Percentiles rank a stretch among this genome's conserved stretches.
These are phyloP conservation scores for Monosporascus sp. DNA, from an alignment of 2,329 filamentous ascomycete species.

Conservation along the genomic window DNA sequence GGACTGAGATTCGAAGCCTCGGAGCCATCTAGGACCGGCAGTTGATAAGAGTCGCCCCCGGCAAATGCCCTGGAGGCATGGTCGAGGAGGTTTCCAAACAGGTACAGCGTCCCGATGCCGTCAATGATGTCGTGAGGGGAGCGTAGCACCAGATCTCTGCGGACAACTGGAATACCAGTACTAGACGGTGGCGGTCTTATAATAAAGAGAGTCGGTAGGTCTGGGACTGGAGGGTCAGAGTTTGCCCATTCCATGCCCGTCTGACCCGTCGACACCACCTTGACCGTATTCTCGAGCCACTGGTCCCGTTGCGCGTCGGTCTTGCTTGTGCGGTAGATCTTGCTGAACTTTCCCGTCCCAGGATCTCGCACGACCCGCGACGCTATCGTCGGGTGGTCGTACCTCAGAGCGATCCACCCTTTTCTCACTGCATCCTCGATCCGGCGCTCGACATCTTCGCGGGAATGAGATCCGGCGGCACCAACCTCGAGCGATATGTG, in stretches of 20 bases:
- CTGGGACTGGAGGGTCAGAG: slow-evolving; percentile 28
- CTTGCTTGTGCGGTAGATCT: neutral
- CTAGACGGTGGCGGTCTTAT: too few relatives aligned
- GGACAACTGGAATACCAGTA: neutral
- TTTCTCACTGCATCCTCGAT: slow-evolving; percentile 26
- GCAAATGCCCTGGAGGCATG: slow-evolving; percentile 12
- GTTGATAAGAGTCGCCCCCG: neutral
- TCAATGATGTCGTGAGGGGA: slow-evolving; percentile 36
- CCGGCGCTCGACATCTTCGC: slow-evolving; percentile 4
- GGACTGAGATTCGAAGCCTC: neutral
- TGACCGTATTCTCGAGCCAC: slow-evolving; percentile 29
- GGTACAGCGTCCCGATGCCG: slow-evolving; percentile 31
- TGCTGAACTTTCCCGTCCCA: neutral
- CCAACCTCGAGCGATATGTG: neutral
- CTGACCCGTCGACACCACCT: slow-evolving; percentile 15
- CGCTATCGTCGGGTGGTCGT: slow-evolving; percentile 29
- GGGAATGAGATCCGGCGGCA: neutral
- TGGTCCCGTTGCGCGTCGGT: slow-evolving; percentile 3
- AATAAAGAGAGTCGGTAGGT: slow-evolving; percentile 26
- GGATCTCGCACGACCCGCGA: slow-evolving; percentile 18
- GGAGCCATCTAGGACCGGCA: neutral
- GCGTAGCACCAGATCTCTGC: slow-evolving; percentile 28
- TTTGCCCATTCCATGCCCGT: slow-evolving; percentile 30
- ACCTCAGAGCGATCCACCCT: slow-evolving; percentile 29
- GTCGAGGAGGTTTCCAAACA: slow-evolving; percentile 26